Evolutionary conservation across 2,329 filamentous ascomycete species (phyloP), one percentile per base, ranked within the genome.

Genomic region (Neofusicoccum sp.): DNA sequence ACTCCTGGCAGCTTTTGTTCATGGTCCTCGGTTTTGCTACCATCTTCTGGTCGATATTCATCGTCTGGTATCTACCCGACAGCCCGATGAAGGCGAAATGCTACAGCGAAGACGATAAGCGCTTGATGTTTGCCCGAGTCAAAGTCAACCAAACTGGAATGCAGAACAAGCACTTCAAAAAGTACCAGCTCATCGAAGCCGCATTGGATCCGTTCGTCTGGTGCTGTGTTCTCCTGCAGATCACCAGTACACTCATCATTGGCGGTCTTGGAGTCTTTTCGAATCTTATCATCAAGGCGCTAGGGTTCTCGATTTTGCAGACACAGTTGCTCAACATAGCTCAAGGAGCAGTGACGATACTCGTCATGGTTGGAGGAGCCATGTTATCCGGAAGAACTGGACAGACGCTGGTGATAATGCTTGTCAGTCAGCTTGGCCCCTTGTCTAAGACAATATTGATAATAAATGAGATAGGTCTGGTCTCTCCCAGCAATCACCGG

Each of bases 61-160:
- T 53, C 36, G 30, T 31, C 4, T 31, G 38, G 24, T 26, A 30
- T 30, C 31, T 89, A 78, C 87, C 87, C 0, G 86, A 89, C 65
- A 86, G 84, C 0, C 86, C 86, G 0, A 81, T 86, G 68, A 79
- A 83, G 24, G 80, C 84, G 1, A 83, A 80, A n/a, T 87, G 86
- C 51, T 75, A 87, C 1, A 76, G 73, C 0, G 78, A 81, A 4
- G 75, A 82, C 11, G 85, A 88, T 41, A 86, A 83, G 58, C 66
- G 85, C 0, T 72, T 87, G 5, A 84, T 85, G 0, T 79, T 87
- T 9, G 85, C 87, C 65, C 76, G 84, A 4, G 65, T 78, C 12
- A 65, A 73, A 3, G 73, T 73, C 71, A 78, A 78, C 57, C 74
- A 75, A 62, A 75, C 73, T 68, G 75, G 75, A 45, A 71, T 78